phyloP scores from a whole-genome alignment of 306 rosid species.

The Sicyos edulis region DNA sequence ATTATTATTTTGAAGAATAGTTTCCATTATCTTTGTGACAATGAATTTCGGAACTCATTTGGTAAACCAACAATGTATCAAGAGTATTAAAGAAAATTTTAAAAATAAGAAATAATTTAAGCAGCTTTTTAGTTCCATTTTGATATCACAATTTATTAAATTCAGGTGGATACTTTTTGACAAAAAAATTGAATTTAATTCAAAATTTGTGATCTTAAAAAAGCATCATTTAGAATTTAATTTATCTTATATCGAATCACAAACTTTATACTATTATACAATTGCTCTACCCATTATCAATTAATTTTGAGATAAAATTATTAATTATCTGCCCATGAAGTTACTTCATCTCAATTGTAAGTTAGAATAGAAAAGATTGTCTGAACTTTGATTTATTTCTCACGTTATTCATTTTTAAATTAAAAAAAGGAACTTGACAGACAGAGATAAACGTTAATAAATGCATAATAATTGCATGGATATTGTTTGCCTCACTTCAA shows the following conservation, averaged over 20 bases:
- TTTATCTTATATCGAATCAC: too few relatives aligned
- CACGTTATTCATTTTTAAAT: too few relatives aligned
- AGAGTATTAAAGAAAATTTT: not conserved
- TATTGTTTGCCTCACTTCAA: conserved; percentile 8
- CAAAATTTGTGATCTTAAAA: too few relatives aligned
- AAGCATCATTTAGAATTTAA: too few relatives aligned
- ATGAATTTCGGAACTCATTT: not conserved
- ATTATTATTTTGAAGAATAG: not conserved
- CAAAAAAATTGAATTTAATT: too few relatives aligned
- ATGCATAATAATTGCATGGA: not conserved
- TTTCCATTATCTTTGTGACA: not conserved
- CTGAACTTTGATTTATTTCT: too few relatives aligned
- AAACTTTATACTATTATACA: too few relatives aligned
- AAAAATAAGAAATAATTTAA: not conserved
- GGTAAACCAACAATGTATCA: not conserved
- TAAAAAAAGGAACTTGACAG: not conserved
- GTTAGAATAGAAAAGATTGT: not conserved
- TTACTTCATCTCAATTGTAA: too few relatives aligned
- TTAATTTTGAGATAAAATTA: too few relatives aligned
- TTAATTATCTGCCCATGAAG: not conserved
- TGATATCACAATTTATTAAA: too few relatives aligned
- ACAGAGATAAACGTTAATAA: not conserved
- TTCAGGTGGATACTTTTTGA: too few relatives aligned
- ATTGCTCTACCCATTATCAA: too few relatives aligned
- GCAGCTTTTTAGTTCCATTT: not conserved